Evolutionary conservation across 441 rosid genomes (phyloP), one percentile per base, ranked within the genome.

Genomic region (Daphne laureola): DNA sequence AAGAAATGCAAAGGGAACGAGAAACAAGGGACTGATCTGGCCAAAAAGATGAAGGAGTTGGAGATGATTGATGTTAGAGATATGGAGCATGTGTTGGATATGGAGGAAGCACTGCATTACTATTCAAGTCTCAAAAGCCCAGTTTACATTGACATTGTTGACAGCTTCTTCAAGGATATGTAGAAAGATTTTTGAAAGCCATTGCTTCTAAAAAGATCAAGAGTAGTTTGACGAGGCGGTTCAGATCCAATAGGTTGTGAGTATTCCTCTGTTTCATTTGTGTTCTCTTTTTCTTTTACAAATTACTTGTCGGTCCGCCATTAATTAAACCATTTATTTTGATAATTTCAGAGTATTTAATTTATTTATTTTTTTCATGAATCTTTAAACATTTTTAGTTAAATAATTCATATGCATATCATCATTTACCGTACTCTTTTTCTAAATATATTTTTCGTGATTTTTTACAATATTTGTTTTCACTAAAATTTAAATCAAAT

Each of bases 71-170:
- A 83, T 58, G 73, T 56, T 14, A 76, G 84, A 54, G 87, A 90
- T 63, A 64, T 82, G 52, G 97, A 93, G 40, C 84, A 87, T 62
- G 86, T 76, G 11, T 59, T 93, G 69, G 99, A 93, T 62, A 77
- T 90, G 8, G 97, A 93, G 78, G 99, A 93, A 57, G 97, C 96
- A 27, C 68, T 90, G 17, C 97, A 85, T 65, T 90, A 89, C 67
- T 89, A 93, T 62, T 83, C 88, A n/a, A 73, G 75, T 40, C 92
- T 89, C 56, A 77, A 55, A 62, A 87, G 97, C 54, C 98, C 97
- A 0, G 90, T 70, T 8, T 87, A 89, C 64, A 71, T 83, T 50
- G 90, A 75, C 66, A 83, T 93, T 48, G 98, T 87, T 2, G 87
- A 89, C 78, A 77, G 70, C 65, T 93, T 92, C 71, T 75, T 89